These are phyloP conservation scores for Cystobasidium tubakii DNA, from an alignment of 768 basidiomycete species.

Conservation along the genomic window DNA sequence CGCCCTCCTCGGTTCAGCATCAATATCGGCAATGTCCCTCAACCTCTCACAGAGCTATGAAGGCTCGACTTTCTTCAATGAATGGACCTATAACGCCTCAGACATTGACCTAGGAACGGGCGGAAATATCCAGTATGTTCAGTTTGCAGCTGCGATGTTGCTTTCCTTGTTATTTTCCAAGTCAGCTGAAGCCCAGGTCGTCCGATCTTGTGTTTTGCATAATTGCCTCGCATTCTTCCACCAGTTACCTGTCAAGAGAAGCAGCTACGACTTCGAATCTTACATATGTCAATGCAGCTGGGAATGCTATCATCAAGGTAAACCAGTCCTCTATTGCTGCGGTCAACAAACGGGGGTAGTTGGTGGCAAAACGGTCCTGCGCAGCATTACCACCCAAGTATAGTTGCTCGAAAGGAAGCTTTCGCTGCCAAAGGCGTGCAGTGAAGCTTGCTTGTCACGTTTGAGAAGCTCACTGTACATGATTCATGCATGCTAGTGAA, in stretches of 20 bases:
- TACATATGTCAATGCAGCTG: slow-evolving; percentile 36
- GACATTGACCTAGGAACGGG: slow-evolving; percentile 23
- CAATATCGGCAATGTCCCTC: slow-evolving; percentile 8
- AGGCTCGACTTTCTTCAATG: slow-evolving; percentile 26
- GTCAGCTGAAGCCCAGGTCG: neutral
- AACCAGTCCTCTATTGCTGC: neutral
- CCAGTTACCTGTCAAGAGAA: slow-evolving; percentile 30
- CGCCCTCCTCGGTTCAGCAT: neutral
- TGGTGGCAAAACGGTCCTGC: too few species aligned
- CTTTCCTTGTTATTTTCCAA: neutral
- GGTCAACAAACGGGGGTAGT: too few species aligned
- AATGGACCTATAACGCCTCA: slow-evolving; percentile 9
- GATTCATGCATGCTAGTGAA: too few species aligned
- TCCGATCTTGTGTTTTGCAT: neutral
- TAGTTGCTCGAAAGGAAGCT: too few species aligned
- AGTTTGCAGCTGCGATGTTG: neutral
- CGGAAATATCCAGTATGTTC: slow-evolving; percentile 29
- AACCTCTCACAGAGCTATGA: slow-evolving; percentile 16
- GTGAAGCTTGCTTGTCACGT: too few species aligned
- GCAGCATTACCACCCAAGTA: too few species aligned
- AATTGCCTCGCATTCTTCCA: neutral
- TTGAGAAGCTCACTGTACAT: too few species aligned
- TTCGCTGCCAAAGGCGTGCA: too few species aligned
- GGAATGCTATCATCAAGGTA: slow-evolving; percentile 34
- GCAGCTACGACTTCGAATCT: slow-evolving; percentile 17